Evolutionary conservation across 1,284 basidiomycete genomes (phyloP).

Genomic region (Entoloma clypeatum): DNA sequence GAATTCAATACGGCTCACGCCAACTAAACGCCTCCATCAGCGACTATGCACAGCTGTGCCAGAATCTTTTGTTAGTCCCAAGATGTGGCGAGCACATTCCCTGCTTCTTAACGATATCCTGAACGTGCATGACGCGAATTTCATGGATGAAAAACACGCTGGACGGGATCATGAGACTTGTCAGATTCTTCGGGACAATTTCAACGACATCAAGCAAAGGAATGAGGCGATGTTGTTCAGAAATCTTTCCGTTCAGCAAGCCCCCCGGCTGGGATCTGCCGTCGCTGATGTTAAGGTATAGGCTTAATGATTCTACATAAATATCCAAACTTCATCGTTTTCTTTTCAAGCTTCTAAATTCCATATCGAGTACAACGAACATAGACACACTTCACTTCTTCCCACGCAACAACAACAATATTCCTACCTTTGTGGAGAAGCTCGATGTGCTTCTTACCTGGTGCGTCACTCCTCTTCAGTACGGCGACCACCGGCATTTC

Average conservation of each 20-base stretch:
- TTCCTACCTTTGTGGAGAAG: conserved; percentile 57
- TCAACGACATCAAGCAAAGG: conserved; percentile 58
- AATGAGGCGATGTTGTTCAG: conserved; percentile 79
- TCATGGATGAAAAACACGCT: conserved; percentile 31
- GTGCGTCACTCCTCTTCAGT: conserved; percentile 82
- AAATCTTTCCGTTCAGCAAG: conserved; percentile 55
- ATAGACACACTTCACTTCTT: conserved; percentile 66
- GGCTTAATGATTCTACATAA: conserved; percentile 8
- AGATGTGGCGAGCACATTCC: conserved; percentile 56
- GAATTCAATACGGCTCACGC: not conserved
- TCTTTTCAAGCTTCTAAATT: conserved; percentile 66
- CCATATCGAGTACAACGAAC: conserved; percentile 69
- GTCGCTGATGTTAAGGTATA: conserved; percentile 73
- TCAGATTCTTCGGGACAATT: conserved; percentile 44
- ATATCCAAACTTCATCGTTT: conserved; percentile 2
- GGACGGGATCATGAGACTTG: conserved; percentile 43
- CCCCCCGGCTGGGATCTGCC: conserved; percentile 55
- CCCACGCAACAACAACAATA: conserved; percentile 40
- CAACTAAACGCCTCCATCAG: conserved; percentile 32
- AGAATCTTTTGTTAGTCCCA: conserved; percentile 72
- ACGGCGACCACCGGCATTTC: conserved; percentile 82
- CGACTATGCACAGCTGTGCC: conserved; percentile 60
- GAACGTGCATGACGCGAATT: conserved; percentile 33
- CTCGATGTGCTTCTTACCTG: conserved; percentile 82
- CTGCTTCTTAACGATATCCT: conserved; percentile 45